Base-by-base conservation (phyloP, 2,329 filamentous ascomycete genomes). In the Dothidotthia symphoricarpi region DNA sequence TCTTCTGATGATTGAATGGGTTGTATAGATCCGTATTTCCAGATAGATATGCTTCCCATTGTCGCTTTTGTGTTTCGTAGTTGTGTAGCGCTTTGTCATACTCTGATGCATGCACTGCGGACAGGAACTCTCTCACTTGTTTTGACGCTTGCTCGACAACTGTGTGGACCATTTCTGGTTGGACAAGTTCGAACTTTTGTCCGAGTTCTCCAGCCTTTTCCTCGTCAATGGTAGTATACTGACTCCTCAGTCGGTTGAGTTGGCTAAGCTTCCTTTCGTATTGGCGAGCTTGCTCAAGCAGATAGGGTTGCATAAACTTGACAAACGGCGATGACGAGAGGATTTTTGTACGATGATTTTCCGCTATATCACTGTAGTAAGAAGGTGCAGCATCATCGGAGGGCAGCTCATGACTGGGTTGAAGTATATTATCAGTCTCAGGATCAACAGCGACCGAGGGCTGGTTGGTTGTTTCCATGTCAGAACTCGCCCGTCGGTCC, bases 271-370 rank as follows among this genome's bases (percentile, higher is more conserved):
- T 82, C 35, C 87, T 78, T 67, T 98, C 93, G 59, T 96, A 86
- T 62, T 96, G 90, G 33, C 93, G 83, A 28, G 93, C 86, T 59
- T 87, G 88, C 76, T 93, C 94, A 25, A 98, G 76, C 16, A 97
- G 78, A 66, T 97, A 95, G 1, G 93, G 93, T 60, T 93, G 88
- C 49, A 86, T 85, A 60, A 97, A 98, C 58, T 88, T 91, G 49
- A 98, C 93, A 61, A 95, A 97, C 0, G 93, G 93, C 0, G 93
- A 98, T 1, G 89, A 88, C 1, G 94, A 98, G 5, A 98, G 72
- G 29, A 98, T 85, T 59, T 91, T 94, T 5, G 89, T 95, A 58
- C 94, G 82, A 57, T 95, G 89, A 56, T 95, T 91, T 40, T 88
- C 83, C 25, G 97, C 89, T 77, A 96, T 88, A 61, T 95, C 88